Conservation (phyloP, 768 basidiomycete species). For the Hericium erinaceus region DNA sequence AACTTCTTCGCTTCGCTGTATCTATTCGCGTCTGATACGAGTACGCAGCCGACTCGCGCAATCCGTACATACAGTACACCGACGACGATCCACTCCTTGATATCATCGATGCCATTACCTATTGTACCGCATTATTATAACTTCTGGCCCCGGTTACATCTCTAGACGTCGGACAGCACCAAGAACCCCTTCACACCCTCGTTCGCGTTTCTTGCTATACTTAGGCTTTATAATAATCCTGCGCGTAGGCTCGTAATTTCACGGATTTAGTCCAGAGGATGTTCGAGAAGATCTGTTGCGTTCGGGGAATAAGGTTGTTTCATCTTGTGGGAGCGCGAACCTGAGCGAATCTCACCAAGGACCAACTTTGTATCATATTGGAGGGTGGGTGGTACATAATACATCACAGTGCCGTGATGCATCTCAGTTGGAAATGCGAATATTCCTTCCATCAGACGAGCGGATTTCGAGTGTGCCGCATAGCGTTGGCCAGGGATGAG, state of each 20-base stretch:
- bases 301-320: not conserved
- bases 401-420: not conserved
- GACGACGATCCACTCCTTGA: not conserved
- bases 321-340: not conserved
- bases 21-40: not conserved
- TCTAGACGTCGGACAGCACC: not conserved
- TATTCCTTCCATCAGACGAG: no score
- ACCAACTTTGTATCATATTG: not conserved
- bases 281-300: not conserved
- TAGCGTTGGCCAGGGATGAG: no score
- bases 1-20: not conserved
- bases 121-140: not conserved
- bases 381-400: not conserved
- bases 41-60: no score
- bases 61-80: not conserved
- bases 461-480: no score
- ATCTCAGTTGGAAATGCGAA: no score
- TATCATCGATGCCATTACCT: not conserved
- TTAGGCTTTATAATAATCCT: not conserved
- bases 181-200: not conserved
- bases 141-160: not conserved
- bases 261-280: not conserved
- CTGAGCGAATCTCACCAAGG: not conserved
- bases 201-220: not conserved
- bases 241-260: not conserved